Evolutionary conservation across 345 rosid genomes (phyloP).

Genomic region (Dovyalis caffra): DNA sequence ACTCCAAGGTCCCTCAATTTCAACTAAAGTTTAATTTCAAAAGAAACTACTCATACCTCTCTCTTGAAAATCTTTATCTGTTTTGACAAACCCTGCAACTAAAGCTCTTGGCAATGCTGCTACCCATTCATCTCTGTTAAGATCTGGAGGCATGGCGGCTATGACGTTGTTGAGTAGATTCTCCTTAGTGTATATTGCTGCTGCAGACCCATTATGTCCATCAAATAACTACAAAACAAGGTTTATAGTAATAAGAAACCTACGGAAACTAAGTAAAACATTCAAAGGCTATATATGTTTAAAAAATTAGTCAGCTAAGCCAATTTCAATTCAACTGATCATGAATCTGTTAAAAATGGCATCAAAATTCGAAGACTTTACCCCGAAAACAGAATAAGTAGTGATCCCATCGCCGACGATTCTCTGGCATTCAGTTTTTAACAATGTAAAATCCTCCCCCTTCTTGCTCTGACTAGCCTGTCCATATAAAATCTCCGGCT

Average conservation of each 20-base stretch:
- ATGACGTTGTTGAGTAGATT: slow-evolving; percentile 79
- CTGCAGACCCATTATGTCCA: slow-evolving; percentile 97
- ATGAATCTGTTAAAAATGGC: neutral
- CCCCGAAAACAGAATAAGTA: slow-evolving; percentile 85
- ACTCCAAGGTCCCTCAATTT: neutral
- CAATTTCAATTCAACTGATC: neutral
- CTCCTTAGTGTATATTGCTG: slow-evolving; percentile 94
- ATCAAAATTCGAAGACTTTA: slow-evolving; percentile 19
- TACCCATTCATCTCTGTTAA: slow-evolving; percentile 88
- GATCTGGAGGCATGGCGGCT: slow-evolving; percentile 80
- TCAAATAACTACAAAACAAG: slow-evolving; percentile 76
- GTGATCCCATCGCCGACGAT: slow-evolving; percentile 78
- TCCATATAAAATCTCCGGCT: slow-evolving; percentile 75
- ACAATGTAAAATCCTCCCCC: slow-evolving; percentile 80
- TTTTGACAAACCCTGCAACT: slow-evolving; percentile 98
- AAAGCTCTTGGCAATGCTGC: slow-evolving; percentile 93
- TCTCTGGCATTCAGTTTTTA: slow-evolving; percentile 81
- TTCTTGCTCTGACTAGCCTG: slow-evolving; percentile 93
- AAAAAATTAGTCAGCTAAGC: neutral
- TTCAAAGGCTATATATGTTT: no score
- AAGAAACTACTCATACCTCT: slow-evolving; percentile 45
- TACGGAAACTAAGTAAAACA: neutral
- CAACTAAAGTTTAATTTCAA: neutral
- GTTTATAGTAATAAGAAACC: neutral
- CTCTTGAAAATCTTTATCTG: slow-evolving; percentile 93